Conservation (phyloP, 805 yeast genomes). For the Pichia cephalocereana region DNA sequence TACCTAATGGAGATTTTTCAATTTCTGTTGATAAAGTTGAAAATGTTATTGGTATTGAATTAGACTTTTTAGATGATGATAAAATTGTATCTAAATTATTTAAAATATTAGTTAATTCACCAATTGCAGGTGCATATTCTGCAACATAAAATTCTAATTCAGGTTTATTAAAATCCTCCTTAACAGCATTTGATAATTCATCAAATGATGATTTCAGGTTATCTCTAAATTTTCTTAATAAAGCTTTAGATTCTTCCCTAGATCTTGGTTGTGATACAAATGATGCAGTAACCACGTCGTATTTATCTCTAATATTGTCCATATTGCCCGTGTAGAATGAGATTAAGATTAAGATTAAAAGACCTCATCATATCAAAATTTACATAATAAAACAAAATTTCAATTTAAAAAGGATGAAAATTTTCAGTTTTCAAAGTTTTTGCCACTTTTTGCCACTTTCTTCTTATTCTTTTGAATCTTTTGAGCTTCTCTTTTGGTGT, state of each 20-base stretch:
- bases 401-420: no score
- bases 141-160: slow-evolving; percentile 49
- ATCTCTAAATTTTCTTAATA: neutral
- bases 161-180: slow-evolving; percentile 59
- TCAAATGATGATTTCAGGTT: slow-evolving; percentile 20
- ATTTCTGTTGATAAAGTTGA: slow-evolving; percentile 18
- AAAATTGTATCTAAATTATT: slow-evolving; percentile 52
- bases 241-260: neutral
- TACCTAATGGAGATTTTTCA: slow-evolving; percentile 48
- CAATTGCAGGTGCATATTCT: slow-evolving; percentile 44
- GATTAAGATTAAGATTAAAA: no score
- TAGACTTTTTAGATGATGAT: slow-evolving; percentile 36
- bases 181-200: slow-evolving; percentile 46
- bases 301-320: neutral
- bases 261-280: slow-evolving; percentile 2
- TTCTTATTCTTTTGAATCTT: no score
- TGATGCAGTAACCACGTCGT: neutral
- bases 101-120: slow-evolving; percentile 54
- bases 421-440: no score
- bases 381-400: no score
- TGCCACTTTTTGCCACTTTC: no score
- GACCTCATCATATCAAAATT: no score
- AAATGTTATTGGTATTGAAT: slow-evolving; percentile 26
- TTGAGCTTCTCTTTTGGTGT: no score
- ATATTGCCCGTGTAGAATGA: neutral